A percentile compares a stretch with the other conserved stretches of the same genome.
Evolutionary conservation across 2,329 filamentous ascomycete genomes (phyloP).

Genomic region (Arthrobotrys musiformis): DNA sequence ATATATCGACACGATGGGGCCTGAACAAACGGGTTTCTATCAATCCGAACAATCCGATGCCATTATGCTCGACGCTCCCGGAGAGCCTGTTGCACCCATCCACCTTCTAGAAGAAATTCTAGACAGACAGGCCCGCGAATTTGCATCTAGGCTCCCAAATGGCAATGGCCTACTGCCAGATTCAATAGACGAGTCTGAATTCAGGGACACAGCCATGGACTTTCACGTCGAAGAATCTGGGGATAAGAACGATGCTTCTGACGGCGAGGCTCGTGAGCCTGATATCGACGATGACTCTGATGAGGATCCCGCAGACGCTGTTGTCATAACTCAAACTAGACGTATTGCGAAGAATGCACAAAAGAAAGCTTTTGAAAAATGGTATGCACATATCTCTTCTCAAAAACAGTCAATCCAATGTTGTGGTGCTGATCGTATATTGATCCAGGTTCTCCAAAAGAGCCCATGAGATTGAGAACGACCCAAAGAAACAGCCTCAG

Average conservation of each 20-base stretch:
- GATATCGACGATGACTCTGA: conserved; percentile 30
- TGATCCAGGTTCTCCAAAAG: conserved; percentile 28
- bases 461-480: conserved; percentile 19
- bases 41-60: conserved; percentile 4
- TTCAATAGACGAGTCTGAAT: neutral
- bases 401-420: neutral
- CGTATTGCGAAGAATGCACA: conserved; percentile 36
- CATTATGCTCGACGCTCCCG: conserved; percentile 27
- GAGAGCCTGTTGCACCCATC: neutral
- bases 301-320: conserved; percentile 27
- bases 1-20: conserved; percentile 15
- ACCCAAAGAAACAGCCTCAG: conserved; percentile 27
- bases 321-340: conserved; percentile 2
- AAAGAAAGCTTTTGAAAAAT: conserved; percentile 43
- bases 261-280: conserved; percentile 13
- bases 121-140: conserved; percentile 4
- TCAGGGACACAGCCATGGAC: neutral
- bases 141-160: conserved; percentile 23
- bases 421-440: neutral
- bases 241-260: neutral
- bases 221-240: neutral
- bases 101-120: conserved; percentile 11
- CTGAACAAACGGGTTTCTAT: neutral
- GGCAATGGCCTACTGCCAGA: neutral
- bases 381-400: conserved; percentile 7